Evolutionary conservation across 2,329 filamentous ascomycete genomes (phyloP).

Genomic region (Beauveria asiatica): DNA sequence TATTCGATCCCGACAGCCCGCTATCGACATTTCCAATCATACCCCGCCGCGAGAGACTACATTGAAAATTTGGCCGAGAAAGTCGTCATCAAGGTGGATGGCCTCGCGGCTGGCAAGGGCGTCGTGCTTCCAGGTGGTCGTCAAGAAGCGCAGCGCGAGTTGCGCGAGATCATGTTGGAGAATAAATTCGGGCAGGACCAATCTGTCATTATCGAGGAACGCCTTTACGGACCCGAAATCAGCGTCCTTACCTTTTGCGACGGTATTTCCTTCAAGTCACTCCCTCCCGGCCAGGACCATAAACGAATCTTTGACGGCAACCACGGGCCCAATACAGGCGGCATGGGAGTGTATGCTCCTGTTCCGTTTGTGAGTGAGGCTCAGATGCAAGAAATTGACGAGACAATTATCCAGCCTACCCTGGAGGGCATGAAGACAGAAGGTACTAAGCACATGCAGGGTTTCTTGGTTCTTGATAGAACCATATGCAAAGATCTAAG

Average conservation of each 20-base stretch:
- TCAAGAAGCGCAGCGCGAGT: constrained; percentile 52
- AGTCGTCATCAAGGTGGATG: constrained; percentile 67
- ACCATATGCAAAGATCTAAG: background rate
- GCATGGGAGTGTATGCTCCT: constrained; percentile 67
- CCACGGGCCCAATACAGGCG: constrained; percentile 62
- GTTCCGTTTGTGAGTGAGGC: constrained; percentile 45
- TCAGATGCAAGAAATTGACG: constrained; percentile 49
- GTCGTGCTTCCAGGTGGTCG: constrained; percentile 29
- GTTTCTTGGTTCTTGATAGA: too few species aligned
- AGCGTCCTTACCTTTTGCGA: constrained; percentile 62
- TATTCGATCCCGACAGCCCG: constrained; percentile 65
- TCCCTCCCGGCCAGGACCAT: constrained; percentile 66
- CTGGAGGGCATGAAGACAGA: constrained; percentile 53
- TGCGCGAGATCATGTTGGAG: constrained; percentile 60
- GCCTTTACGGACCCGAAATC: constrained; percentile 60
- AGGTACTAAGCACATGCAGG: constrained; percentile 23
- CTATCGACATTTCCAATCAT: constrained; percentile 60
- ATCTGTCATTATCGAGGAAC: constrained; percentile 66
- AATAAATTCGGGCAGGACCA: constrained; percentile 57
- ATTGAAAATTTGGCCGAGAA: constrained; percentile 49
- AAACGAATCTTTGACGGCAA: constrained; percentile 63
- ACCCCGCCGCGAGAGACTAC: constrained; percentile 44
- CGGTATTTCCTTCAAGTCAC: constrained; percentile 52
- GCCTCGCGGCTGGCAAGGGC: constrained; percentile 69
- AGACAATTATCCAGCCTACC: constrained; percentile 52